Conservation (phyloP, 2,329 filamentous ascomycete genomes). For the Penicillium capsulatum region DNA sequence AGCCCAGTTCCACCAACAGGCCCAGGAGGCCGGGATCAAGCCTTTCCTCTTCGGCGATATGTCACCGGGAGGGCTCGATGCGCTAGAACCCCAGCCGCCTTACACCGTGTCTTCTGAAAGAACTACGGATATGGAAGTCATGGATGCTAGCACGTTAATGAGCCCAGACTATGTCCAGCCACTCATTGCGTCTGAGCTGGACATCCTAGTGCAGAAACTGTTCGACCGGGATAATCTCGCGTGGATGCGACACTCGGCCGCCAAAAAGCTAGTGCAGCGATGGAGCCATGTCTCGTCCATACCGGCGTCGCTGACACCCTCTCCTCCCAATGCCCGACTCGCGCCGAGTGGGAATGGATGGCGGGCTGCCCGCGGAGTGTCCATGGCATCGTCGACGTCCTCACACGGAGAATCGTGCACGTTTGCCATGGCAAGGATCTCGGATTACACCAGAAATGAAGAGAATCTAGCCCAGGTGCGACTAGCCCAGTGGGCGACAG, state of each 20-base stretch:
- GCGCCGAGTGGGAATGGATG: conserved; percentile 14
- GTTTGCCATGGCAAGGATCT: conserved; percentile 59
- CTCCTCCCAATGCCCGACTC: neutral
- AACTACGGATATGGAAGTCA: conserved; percentile 69
- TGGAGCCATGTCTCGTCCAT: conserved; percentile 40
- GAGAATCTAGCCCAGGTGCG: conserved; percentile 63
- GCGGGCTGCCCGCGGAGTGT: conserved; percentile 24
- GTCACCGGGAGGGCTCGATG: conserved; percentile 21
- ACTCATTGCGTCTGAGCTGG: conserved; percentile 70
- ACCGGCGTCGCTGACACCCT: conserved; percentile 8
- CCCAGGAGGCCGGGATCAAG: conserved; percentile 50
- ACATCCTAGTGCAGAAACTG: conserved; percentile 63
- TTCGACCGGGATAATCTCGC: conserved; percentile 74
- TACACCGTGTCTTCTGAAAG: conserved; percentile 75
- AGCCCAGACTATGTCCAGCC: conserved; percentile 84
- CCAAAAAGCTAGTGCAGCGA: conserved; percentile 76
- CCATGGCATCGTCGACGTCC: conserved; percentile 19
- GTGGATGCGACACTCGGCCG: conserved; percentile 76
- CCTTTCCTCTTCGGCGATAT: conserved; percentile 62
- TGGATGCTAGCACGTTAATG: conserved; percentile 94
- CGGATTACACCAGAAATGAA: conserved; percentile 57
- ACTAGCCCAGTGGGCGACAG: conserved; percentile 75
- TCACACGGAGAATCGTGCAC: conserved; percentile 36
- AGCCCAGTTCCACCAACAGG: conserved; percentile 40
- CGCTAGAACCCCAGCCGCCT: conserved; percentile 43